A percentile compares a stretch with the other conserved stretches of the same genome.
Evolutionary conservation across 805 yeast species (phyloP).

Genomic region (Metschnikowia baotianmanensis): DNA sequence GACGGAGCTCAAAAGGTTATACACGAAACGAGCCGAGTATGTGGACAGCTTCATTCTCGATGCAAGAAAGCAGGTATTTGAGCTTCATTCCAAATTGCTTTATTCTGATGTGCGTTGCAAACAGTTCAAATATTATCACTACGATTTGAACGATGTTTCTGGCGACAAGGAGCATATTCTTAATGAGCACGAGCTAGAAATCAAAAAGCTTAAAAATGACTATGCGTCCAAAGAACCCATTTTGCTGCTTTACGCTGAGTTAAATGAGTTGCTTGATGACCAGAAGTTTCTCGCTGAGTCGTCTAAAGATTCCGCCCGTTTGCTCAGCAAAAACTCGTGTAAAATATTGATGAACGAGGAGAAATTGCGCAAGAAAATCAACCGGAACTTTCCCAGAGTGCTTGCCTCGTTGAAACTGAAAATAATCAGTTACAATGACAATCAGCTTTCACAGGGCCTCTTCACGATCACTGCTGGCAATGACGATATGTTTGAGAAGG

Average conservation of each 20-base stretch:
- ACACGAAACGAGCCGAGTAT: conserved; percentile 56
- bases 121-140: conserved; percentile 43
- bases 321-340: conserved; percentile 72
- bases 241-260: conserved; percentile 51
- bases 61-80: conserved; percentile 56
- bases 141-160: conserved; percentile 33
- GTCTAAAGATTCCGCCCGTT: conserved; percentile 75
- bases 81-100: conserved; percentile 61
- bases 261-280: conserved; percentile 57
- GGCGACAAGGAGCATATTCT: conserved; percentile 60
- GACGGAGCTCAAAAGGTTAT: conserved; percentile 55
- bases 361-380: conserved; percentile 62
- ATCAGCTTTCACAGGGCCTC: conserved; percentile 20
- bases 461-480: conserved; percentile 43
- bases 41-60: conserved; percentile 68
- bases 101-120: conserved; percentile 51
- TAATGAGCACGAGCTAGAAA: conserved; percentile 62
- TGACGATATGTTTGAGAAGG: conserved; percentile 42
- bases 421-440: conserved; percentile 47
- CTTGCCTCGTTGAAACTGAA: conserved; percentile 49
- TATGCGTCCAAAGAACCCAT: conserved; percentile 52
- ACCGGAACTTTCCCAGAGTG: conserved; percentile 66
- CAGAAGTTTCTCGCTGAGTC: conserved; percentile 63
- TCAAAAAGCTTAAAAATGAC: conserved; percentile 49
- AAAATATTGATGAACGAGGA: conserved; percentile 80